Base-by-base conservation (phyloP, 768 basidiomycete genomes). In the Clathrus columnatus region DNA sequence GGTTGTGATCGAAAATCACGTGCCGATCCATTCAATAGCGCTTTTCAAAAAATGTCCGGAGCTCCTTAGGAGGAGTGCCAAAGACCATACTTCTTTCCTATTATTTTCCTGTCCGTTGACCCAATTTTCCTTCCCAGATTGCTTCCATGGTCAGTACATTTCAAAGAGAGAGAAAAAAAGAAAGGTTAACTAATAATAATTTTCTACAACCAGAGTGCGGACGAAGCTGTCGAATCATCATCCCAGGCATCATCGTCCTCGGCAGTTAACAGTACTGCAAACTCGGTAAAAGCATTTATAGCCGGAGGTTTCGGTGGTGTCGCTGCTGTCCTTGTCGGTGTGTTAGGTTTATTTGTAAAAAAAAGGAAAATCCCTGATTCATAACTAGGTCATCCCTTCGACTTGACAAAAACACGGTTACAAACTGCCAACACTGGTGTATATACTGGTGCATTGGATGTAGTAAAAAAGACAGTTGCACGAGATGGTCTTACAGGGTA, bases 291-390 rank as follows among this genome's bases (percentile, higher is more conserved):
- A 71, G 82, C 91, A 3, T 98, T 99, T 72, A 75, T 95, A 52
- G 82, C 92, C 28, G 96, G 96, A 61, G 96, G 96, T 36, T 86
- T 89, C 61, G 96, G 96, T 58, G 96, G 96, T 60, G 74, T 84
- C 52, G 75, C 81, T 59, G 88, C 87, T 28, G 94, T 96, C 14
- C 77, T 95, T 23, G 93, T 96, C 59, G 93, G 92, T 92, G 56
- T 64, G 89, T 77, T 3, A 18, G 16, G 5, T 29, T 17, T 50
- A 43, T 32, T 32, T 11, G 23, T 18, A 28, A 11, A 8, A 2
- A 36, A 3, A 2, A 36, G 4, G 7, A 14, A 14, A 11, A 36
- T 32, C n/a, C n/a, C n/a, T n/a, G n/a, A n/a, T n/a, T n/a, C n/a
- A 54, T 50, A 24, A 14, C 23, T 60, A 91, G 95, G 96, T 1